Evolutionary conservation across 768 basidiomycete species (phyloP), one percentile per base, ranked within the genome.

Genomic region (Gloeostereum incarnatum): DNA sequence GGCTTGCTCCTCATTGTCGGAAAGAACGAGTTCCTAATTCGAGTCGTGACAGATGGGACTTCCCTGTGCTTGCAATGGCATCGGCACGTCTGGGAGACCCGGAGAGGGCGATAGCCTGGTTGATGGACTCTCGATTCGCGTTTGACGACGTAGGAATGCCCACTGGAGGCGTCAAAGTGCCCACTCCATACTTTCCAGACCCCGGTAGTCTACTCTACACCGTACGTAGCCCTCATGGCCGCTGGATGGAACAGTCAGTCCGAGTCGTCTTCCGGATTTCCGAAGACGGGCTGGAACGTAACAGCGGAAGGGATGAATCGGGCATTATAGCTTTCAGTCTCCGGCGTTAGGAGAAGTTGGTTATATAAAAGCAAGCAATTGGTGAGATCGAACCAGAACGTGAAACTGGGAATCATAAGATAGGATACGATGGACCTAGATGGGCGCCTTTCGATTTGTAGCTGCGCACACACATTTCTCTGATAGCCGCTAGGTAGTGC

Each of bases 131-230:
- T 1, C 49, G 70, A 19, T 77, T 75, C 51, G 52, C 60, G 35
- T 76, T 78, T 43, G 76, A 77, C 49, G 74, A 77, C 37, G 64
- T 68, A 9, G 76, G 75, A 4, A 75, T 75, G 72, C 76, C 76
- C 1, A 53, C 69, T 13, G 73, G 75, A 5, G 73, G 72, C 3
- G 62, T 66, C 21, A 62, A 61, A 44, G 33, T 31, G 24, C 40
- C 40, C 33, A 38, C 25, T 18, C 75, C 75, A 3, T 77, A 77
- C 52, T 76, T 76, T 49, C 75, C 73, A 6, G 72, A 71, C 4
- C 61, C 72, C 4, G 73, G 74, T 0, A 60, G 61, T 2, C 51
- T 77, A n/a, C 53, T 77, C 19, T 65, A 65, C 27, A 66, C 71
- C n/a, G n/a, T n/a, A n/a, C 0, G 46, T 73, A 5, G 74, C 72